phyloP scores from a whole-genome alignment of 441 rosid genomes.

The Kokia cookei region DNA sequence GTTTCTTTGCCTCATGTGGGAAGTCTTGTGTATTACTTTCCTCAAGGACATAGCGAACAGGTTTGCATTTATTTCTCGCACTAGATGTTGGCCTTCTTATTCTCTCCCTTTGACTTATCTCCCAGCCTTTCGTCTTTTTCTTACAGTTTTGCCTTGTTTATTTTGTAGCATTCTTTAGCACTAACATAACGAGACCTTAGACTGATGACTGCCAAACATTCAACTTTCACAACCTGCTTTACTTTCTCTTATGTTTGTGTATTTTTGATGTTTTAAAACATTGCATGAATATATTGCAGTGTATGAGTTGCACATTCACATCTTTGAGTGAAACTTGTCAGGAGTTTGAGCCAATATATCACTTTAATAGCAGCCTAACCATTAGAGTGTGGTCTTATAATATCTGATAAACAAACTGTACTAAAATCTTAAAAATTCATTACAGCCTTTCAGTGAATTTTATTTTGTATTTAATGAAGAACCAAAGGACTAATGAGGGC shows the following conservation, averaged over 20 bases:
- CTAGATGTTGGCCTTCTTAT: not conserved
- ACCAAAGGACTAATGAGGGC: not conserved
- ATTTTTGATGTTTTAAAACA: too few relatives aligned
- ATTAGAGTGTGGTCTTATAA: not conserved
- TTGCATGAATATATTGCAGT: not conserved
- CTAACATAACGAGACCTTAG: not conserved
- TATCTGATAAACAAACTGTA: not conserved
- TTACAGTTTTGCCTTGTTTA: not conserved
- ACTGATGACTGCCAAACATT: not conserved
- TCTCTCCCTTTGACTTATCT: not conserved
- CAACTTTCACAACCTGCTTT: not conserved
- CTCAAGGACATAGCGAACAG: constrained; percentile 99
- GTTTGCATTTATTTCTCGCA: constrained; percentile 36
- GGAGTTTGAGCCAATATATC: not conserved
- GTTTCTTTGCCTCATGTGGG: constrained; percentile 93
- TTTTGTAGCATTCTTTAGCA: not conserved
- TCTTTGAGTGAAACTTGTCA: not conserved
- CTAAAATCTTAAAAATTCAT: not conserved
- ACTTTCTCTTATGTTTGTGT: not conserved
- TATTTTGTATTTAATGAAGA: not conserved
- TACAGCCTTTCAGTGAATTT: not conserved
- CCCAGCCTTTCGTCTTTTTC: not conserved
- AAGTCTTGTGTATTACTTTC: constrained; percentile 84
- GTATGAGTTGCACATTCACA: not conserved
- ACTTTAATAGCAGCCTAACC: not conserved